Base-by-base conservation (phyloP, 2,329 filamentous ascomycete species). In the Talaromyces sp. region DNA sequence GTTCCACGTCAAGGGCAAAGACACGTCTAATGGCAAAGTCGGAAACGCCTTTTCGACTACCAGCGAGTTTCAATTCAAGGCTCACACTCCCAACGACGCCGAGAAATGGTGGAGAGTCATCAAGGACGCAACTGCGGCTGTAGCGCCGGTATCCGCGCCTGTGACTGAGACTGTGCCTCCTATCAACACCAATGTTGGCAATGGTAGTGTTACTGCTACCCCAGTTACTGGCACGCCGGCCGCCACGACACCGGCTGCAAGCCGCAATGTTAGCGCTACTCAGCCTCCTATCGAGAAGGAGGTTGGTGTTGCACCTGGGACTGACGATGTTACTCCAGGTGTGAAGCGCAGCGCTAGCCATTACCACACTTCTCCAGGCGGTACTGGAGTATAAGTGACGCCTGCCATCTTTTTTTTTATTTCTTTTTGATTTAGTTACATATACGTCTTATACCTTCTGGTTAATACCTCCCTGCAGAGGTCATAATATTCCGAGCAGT, bases 1-100 rank as follows among this genome's bases (percentile, higher is more conserved):
- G 79, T 98, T 99, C 84, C 92, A 88, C 73, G 85, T 99, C 77
- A 97, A 97, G 82, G 95, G 95, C 77, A 98, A 98, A 79, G 93
- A 99, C 75, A 87, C 89, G 64, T 90, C 89, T 73, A 90, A 91
- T 75, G 83, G 85, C 67, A 90, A 90, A 68, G 80, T 97, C 68
- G 89, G 89, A 73, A 90, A 89, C 81, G 94, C 92, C 74, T 86
- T 97, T 69, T 87, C 90, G 57, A 91, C 93, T 69, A 87, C 81
- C 31, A 88, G 92, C 47, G 94, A 98, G 78, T 84, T 96, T 43
- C 81, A 85, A 35, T 97, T 97, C 87, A 96, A 96, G 81, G 93
- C 93, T 0, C 90, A 93, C 78, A 92, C 90, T 0, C 78, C 91
- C 2, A 83, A 85, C 33, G 92, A 96, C 69, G 93, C 94, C 0